These are phyloP conservation scores for Acaromyces ingoldii DNA, from an alignment of 1,284 basidiomycete species.

Conservation along the genomic window DNA sequence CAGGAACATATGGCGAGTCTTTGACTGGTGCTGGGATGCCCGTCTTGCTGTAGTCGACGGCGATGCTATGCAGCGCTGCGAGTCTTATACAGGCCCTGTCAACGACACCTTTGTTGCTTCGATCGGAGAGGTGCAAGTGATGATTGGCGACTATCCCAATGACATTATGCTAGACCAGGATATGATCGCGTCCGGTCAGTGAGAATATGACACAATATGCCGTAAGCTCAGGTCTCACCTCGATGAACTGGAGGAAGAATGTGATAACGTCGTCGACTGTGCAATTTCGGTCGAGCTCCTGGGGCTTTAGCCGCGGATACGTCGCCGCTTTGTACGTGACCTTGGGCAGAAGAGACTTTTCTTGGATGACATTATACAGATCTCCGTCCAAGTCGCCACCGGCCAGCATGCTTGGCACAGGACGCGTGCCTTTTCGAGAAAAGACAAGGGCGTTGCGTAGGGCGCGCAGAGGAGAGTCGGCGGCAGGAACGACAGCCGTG, in stretches of 20 bases:
- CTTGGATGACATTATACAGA: constrained; percentile 55
- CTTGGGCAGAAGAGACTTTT: constrained; percentile 56
- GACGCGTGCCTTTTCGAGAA: constrained; percentile 10
- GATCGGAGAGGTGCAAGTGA: constrained; percentile 3
- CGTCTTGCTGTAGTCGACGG: constrained; percentile 53
- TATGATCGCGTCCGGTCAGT: too few relatives aligned
- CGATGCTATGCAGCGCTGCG: constrained; percentile 63
- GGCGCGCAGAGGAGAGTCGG: constrained; percentile 15
- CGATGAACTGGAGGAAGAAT: constrained; percentile 62
- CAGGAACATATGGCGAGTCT: not conserved
- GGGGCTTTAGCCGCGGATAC: constrained; percentile 58
- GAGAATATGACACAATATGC: too few relatives aligned
- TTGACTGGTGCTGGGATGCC: constrained; percentile 5
- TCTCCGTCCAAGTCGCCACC: constrained; percentile 30
- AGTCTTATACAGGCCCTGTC: constrained; percentile 63
- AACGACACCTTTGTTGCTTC: constrained; percentile 55
- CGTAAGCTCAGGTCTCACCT: too few relatives aligned
- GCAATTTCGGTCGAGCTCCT: constrained; percentile 58
- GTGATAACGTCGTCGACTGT: constrained; percentile 65
- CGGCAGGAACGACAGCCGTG: constrained; percentile 17
- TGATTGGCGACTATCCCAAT: not conserved
- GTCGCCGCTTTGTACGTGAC: constrained; percentile 57
- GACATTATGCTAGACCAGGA: too few relatives aligned
- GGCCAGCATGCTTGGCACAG: constrained; percentile 22
- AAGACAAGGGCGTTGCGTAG: constrained; percentile 28